These are phyloP conservation scores for Colletotrichum cordylinicola DNA, from an alignment of 2,329 filamentous ascomycete genomes.

Conservation along the genomic window DNA sequence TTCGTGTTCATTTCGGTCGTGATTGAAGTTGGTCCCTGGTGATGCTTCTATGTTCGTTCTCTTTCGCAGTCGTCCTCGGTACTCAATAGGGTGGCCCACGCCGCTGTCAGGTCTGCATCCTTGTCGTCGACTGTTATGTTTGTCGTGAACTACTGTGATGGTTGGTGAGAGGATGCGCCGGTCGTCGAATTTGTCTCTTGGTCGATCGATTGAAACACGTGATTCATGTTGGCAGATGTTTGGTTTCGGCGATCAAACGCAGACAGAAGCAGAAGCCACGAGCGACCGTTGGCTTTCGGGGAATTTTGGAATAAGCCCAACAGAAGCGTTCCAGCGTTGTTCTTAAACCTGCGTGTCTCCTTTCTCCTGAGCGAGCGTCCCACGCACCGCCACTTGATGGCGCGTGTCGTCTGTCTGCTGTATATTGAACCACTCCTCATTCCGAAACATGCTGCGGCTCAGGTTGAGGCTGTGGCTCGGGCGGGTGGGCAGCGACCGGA, in stretches of 20 bases:
- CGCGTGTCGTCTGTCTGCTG: neutral
- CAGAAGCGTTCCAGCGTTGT: neutral
- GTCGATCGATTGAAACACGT: neutral
- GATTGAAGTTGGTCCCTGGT: neutral
- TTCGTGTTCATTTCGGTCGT: neutral
- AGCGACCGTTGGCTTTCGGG: neutral
- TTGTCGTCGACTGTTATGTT: neutral
- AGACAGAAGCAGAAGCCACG: neutral
- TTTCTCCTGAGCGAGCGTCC: neutral
- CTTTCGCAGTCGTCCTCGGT: neutral
- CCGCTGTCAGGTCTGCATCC: neutral
- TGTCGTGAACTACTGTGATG: neutral
- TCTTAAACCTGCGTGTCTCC: neutral
- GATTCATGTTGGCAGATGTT: neutral
- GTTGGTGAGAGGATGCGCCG: neutral
- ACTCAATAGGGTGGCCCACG: neutral
- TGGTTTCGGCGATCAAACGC: neutral
- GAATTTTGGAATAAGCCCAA: rapidly evolving
- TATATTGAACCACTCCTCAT: neutral
- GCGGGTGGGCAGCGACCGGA: neutral
- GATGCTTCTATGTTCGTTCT: neutral
- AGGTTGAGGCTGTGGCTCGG: neutral
- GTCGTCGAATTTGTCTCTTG: neutral
- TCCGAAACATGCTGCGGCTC: slow-evolving; percentile 7
- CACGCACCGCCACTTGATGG: neutral